Percentiles rank a stretch among this genome's conserved stretches.
These are phyloP conservation scores for Cynanchum wilfordii DNA, from an alignment of 257 asterid genomes.

Conservation along the genomic window DNA sequence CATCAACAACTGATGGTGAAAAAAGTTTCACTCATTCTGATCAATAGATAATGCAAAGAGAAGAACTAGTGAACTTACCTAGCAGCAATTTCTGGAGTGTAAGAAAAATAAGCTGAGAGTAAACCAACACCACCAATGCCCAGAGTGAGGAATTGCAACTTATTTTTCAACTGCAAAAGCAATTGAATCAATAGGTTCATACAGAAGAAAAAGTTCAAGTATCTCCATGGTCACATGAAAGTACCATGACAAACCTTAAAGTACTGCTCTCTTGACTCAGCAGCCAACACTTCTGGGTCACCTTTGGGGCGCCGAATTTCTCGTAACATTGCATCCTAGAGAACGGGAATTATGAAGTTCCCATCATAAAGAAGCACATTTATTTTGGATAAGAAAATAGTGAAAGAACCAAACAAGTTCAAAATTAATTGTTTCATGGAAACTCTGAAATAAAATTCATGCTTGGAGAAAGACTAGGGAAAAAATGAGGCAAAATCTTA, in stretches of 20 bases:
- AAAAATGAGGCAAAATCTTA: not conserved
- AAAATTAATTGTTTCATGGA: constrained; percentile 8
- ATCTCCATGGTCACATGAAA: not conserved
- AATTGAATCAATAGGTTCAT: not conserved
- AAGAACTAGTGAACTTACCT: constrained; percentile 39
- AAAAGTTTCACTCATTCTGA: not conserved
- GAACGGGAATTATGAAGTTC: constrained; percentile 4
- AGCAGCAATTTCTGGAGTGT: constrained; percentile 76
- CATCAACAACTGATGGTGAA: not conserved
- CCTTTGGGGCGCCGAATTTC: constrained; percentile 63
- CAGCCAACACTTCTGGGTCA: constrained; percentile 80
- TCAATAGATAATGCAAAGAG: not conserved
- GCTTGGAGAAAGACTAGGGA: constrained; percentile 3
- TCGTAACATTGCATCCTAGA: constrained; percentile 77
- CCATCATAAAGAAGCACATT: not conserved
- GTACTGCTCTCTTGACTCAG: constrained; percentile 79
- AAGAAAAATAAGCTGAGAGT: constrained; percentile 68
- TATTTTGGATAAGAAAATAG: not conserved
- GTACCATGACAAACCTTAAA: constrained; percentile 43
- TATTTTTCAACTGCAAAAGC: constrained; percentile 64
- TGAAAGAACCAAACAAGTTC: not conserved
- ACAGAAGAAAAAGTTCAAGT: constrained; percentile 7
- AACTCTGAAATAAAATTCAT: constrained; percentile 5
- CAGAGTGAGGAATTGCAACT: constrained; percentile 66
- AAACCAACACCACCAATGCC: constrained; percentile 79